Evolutionary conservation across 208 protist genomes (phyloP), one percentile per base, ranked within the genome.

Genomic region (Phytomonas sp.): DNA sequence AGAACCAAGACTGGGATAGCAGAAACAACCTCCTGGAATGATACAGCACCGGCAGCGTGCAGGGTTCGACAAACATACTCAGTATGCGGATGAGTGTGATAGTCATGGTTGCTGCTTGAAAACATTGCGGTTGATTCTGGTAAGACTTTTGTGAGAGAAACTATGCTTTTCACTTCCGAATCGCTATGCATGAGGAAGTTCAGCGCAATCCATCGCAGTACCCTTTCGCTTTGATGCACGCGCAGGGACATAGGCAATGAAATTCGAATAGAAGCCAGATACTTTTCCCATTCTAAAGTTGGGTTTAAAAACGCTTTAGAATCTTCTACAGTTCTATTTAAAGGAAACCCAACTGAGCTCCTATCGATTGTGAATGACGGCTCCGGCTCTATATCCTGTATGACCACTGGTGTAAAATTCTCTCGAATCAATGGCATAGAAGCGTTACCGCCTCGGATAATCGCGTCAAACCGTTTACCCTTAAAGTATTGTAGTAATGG

Each of bases 1-100:
- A 94, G 83, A 45, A 88, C 89, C 10, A 84, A 64, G 36, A 94
- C 89, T 5, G 92, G 92, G 30, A 96, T 70, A 31, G 87, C 79
- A 26, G 92, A 96, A 52, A 96, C 92, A 65, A 88, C 81, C 72
- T 96, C 89, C 75, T 96, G 92, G 63, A 96, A 96, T 4, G 89
- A 94, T 0, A 94, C 87, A 7, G 86, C 84, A 69, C 83, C 93
- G 29, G 84, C 84, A 62, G 83, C 70, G 83, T 96, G 92, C 36
- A 94, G 73, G 14, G 86, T 94, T 67, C 92, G 92, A 78, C 89
- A 96, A 34, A 89, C 77, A 67, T 82, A 80, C 79, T 93, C 84
- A 29, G 83, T 74, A 1, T 68, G 69, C n/a, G 73, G 69, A 69
- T 92, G 59, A 34, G 69, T 62, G 77, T 96, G 92, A 76, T 96